These are phyloP conservation scores for Colletotrichum liriopes DNA, from an alignment of 2,329 filamentous ascomycete species.

Conservation along the genomic window DNA sequence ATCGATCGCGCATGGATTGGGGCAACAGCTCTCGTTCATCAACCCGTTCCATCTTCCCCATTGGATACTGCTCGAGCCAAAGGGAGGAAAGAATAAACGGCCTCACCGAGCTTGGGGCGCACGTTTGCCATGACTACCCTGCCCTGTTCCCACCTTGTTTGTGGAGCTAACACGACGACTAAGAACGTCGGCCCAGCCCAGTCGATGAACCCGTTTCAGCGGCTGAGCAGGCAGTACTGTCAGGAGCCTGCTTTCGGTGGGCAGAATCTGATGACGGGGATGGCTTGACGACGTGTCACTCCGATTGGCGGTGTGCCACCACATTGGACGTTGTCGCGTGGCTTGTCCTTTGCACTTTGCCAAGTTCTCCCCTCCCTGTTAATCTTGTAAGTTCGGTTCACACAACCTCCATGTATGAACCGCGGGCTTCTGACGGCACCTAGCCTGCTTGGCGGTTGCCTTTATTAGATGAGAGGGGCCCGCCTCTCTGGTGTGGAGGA, in stretches of 20 bases:
- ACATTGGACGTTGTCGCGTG: constrained; percentile 11
- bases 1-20: not conserved
- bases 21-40: not conserved
- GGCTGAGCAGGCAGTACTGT: not conserved
- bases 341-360: not conserved
- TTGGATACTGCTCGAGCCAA: not conserved
- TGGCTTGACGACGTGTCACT: constrained; percentile 33
- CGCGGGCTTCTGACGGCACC: constrained; percentile 1
- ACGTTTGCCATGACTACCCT: constrained; percentile 15
- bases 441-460: constrained; percentile 16
- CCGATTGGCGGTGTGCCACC: constrained; percentile 10
- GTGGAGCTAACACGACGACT: not conserved
- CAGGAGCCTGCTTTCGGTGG: constrained; percentile 3
- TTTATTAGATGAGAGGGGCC: constrained; percentile 32
- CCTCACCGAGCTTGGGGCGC: constrained; percentile 24
- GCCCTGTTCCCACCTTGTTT: constrained; percentile 15
- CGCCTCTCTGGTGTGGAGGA: not conserved
- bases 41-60: not conserved
- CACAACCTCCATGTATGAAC: not conserved
- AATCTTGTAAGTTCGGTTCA: constrained; percentile 28
- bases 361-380: constrained; percentile 6
- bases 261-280: constrained; percentile 25
- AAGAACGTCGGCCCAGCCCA: constrained; percentile 7
- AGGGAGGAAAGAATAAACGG: not conserved
- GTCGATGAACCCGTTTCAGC: constrained; percentile 29